Conservation (phyloP, 2,329 filamentous ascomycete genomes). For the Erysiphe pulchra region DNA sequence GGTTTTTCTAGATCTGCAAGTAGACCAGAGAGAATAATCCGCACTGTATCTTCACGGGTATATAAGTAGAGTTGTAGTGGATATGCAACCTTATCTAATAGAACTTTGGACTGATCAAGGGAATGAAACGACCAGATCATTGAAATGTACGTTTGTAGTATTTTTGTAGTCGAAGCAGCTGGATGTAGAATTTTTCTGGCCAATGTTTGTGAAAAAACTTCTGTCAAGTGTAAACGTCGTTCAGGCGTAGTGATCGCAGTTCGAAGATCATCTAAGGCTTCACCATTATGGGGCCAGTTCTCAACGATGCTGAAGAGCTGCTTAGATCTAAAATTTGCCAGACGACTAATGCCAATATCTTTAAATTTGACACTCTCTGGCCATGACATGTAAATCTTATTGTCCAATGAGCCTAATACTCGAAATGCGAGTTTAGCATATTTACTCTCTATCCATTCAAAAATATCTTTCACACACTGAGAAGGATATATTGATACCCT, state of each 20-base stretch:
- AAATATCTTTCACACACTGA: slow-evolving; percentile 31
- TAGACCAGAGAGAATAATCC: slow-evolving; percentile 50
- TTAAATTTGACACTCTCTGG: slow-evolving; percentile 41
- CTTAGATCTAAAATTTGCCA: slow-evolving; percentile 41
- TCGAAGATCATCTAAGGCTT: slow-evolving; percentile 49
- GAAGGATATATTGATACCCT: slow-evolving; percentile 17
- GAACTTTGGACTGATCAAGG: slow-evolving; percentile 51
- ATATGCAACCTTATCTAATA: slow-evolving; percentile 48
- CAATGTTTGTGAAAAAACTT: slow-evolving; percentile 39
- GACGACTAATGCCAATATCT: slow-evolving; percentile 38
- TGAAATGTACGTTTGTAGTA: slow-evolving; percentile 51
- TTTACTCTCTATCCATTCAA: slow-evolving; percentile 40
- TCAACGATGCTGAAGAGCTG: slow-evolving; percentile 61
- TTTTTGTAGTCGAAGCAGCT: slow-evolving; percentile 49
- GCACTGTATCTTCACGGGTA: slow-evolving; percentile 51
- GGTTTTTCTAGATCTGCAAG: slow-evolving; percentile 31
- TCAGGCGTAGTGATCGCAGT: slow-evolving; percentile 42
- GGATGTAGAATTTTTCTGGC: slow-evolving; percentile 45
- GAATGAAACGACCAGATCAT: slow-evolving; percentile 56
- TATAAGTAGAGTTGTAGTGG: slow-evolving; percentile 53
- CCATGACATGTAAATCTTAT: slow-evolving; percentile 19
- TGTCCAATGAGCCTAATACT: slow-evolving; percentile 21
- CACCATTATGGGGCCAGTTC: slow-evolving; percentile 44
- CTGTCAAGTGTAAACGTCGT: slow-evolving; percentile 42
- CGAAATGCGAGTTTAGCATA: slow-evolving; percentile 39